A percentile compares a stretch with the other conserved stretches of the same genome.
Evolutionary conservation across 2,329 filamentous ascomycete genomes (phyloP).

Genomic region (Curvularia hawaiiensis): DNA sequence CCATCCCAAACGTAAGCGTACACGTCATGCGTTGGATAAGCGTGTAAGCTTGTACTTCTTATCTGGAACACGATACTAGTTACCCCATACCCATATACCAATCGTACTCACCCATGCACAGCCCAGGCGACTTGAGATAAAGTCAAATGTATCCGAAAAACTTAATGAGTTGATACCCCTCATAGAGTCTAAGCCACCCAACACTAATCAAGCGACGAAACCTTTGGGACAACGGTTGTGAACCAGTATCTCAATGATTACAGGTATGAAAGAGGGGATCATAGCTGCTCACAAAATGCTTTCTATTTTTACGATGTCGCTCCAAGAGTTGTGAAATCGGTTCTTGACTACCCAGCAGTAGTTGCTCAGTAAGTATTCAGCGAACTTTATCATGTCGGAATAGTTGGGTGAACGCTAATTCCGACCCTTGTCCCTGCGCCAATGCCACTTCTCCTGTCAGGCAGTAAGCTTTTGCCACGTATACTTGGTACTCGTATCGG

Average conservation of each 20-base stretch:
- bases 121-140: too few species aligned
- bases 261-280: background rate
- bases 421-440: background rate
- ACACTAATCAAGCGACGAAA: background rate
- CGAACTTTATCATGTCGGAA: background rate
- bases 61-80: too few species aligned
- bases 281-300: background rate
- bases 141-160: background rate
- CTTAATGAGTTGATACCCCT: background rate
- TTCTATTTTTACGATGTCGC: background rate
- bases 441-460: background rate
- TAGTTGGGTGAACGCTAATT: background rate
- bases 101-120: too few species aligned
- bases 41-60: too few species aligned
- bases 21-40: background rate
- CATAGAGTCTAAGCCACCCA: background rate
- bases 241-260: background rate
- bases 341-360: background rate
- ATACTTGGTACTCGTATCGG: background rate
- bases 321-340: background rate
- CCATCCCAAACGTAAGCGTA: background rate
- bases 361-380: background rate
- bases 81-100: too few species aligned
- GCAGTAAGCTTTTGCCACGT: background rate
- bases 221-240: background rate